phyloP scores from a whole-genome alignment of 768 basidiomycete species.

The Psilocybe azurescens region DNA sequence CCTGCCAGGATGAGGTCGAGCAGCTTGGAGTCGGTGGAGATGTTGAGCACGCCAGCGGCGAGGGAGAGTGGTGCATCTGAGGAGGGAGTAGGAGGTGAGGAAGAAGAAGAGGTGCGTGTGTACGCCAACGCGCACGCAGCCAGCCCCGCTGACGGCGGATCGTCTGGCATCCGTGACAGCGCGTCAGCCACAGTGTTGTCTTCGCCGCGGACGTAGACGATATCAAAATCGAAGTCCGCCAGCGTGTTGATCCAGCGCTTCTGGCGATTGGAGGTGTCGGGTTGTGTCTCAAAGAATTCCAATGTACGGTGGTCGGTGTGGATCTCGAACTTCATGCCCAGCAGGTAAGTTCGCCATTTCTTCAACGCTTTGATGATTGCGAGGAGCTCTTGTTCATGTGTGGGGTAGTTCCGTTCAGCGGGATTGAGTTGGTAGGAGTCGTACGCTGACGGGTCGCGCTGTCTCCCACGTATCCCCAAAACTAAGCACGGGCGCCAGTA shows the following conservation, averaged over 20 bases:
- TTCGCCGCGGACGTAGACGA: slow-evolving; percentile 39
- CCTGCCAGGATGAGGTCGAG: background rate
- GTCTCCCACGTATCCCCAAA: slow-evolving; percentile 35
- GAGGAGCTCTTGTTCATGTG: slow-evolving; percentile 43
- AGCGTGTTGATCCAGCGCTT: slow-evolving; percentile 38
- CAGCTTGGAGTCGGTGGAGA: background rate
- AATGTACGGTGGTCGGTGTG: slow-evolving; percentile 42
- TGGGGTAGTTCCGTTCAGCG: slow-evolving; percentile 38
- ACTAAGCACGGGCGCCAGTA: slow-evolving; percentile 32
- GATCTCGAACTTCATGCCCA: slow-evolving; percentile 26
- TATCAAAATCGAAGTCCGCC: slow-evolving; percentile 37
- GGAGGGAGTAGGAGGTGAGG: too few relatives aligned
- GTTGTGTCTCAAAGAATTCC: slow-evolving; percentile 35
- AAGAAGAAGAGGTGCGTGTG: too few relatives aligned
- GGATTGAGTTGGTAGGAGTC: slow-evolving; percentile 31
- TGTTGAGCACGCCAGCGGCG: background rate
- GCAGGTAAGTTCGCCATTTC: slow-evolving; percentile 25
- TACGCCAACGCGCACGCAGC: too few relatives aligned
- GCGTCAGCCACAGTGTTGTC: slow-evolving; percentile 42
- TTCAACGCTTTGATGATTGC: slow-evolving; percentile 37
- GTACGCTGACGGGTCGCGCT: slow-evolving; percentile 35
- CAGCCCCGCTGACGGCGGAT: background rate
- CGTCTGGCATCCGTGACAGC: slow-evolving; percentile 31
- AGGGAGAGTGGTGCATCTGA: background rate
- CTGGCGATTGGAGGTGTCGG: slow-evolving; percentile 34